These are phyloP conservation scores for Alternaria novae-zelandiae DNA, from an alignment of 2,329 filamentous ascomycete genomes.

Conservation along the genomic window DNA sequence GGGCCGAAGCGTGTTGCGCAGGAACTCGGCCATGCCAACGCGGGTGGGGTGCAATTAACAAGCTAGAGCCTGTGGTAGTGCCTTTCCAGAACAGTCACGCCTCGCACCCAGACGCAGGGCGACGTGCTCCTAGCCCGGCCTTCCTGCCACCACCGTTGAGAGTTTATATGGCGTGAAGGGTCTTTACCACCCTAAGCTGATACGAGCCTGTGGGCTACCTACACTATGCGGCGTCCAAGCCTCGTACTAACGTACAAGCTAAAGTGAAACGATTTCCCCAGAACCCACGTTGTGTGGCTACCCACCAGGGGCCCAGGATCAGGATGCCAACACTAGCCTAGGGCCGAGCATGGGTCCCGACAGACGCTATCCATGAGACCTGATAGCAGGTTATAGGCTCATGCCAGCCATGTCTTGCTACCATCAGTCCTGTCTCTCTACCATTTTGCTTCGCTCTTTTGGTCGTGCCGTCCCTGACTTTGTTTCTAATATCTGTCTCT, in stretches of 20 bases:
- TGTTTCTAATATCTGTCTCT: conserved; percentile 23
- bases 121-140: conserved; percentile 16
- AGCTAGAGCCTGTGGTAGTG: conserved; percentile 28
- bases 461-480: conserved; percentile 17
- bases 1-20: conserved; percentile 30
- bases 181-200: conserved; percentile 9
- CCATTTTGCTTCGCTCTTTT: conserved; percentile 17
- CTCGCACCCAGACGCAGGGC: conserved; percentile 22
- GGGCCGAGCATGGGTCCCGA: conserved; percentile 30
- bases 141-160: conserved; percentile 28
- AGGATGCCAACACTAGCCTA: conserved; percentile 35
- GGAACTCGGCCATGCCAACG: conserved; percentile 23
- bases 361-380: conserved; percentile 39
- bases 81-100: conserved; percentile 31
- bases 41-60: conserved; percentile 22
- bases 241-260: conserved; percentile 27
- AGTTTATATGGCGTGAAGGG: conserved; percentile 12
- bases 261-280: conserved; percentile 49
- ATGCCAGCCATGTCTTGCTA: conserved; percentile 40
- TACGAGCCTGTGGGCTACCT: conserved; percentile 20
- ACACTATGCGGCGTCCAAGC: conserved; percentile 28
- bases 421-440: conserved; percentile 28
- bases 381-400: conserved; percentile 47
- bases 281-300: conserved; percentile 47
- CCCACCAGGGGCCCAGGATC: conserved; percentile 36